These are phyloP conservation scores for Lactarius pseudohatsudake DNA, from an alignment of 768 basidiomycete species.

Conservation along the genomic window DNA sequence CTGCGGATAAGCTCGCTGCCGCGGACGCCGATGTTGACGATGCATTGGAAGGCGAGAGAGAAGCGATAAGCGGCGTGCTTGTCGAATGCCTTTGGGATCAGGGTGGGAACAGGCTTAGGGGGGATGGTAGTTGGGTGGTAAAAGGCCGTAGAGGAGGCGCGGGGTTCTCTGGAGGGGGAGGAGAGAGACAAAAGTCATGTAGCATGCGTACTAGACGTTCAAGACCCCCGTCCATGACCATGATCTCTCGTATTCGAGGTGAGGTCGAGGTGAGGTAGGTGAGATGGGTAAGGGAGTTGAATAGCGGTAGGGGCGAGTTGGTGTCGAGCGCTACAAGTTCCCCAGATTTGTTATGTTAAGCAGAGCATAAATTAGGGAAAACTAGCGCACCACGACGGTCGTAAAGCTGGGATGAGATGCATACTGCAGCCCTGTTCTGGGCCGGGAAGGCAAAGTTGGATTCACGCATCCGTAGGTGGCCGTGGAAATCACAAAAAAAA, in stretches of 20 bases:
- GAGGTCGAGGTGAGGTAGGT: conserved; percentile 97
- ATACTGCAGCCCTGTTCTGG: conserved; percentile 93
- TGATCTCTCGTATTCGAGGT: conserved; percentile 95
- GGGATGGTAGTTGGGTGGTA: conserved; percentile 59
- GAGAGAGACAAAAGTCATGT: conserved; percentile 82
- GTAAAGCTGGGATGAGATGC: conserved; percentile 92
- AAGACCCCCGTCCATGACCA: conserved; percentile 96
- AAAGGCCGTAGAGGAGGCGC: conserved; percentile 72
- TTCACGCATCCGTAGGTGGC: conserved; percentile 67
- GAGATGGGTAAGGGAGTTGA: conserved; percentile 95
- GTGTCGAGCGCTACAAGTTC: conserved; percentile 48
- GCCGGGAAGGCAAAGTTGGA: conserved; percentile 93
- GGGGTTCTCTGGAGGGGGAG: conserved; percentile 79
- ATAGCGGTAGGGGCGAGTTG: conserved; percentile 61
- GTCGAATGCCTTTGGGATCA: conserved; percentile 71
- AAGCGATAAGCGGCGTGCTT: conserved; percentile 87
- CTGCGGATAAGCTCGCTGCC: conserved; percentile 91
- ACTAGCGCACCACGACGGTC: conserved; percentile 79
- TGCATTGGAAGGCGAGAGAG: conserved; percentile 91
- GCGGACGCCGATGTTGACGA: conserved; percentile 95
- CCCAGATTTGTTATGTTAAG: conserved; percentile 1
- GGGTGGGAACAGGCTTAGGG: conserved; percentile 55
- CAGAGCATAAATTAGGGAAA: conserved; percentile 6
- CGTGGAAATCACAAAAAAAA: conserved; percentile 9
- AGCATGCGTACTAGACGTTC: conserved; percentile 93